A percentile compares a stretch with the other conserved stretches of the same genome.
These are phyloP conservation scores for Madurella mycetomatis DNA, from an alignment of 2,329 filamentous ascomycete genomes.

Conservation along the genomic window DNA sequence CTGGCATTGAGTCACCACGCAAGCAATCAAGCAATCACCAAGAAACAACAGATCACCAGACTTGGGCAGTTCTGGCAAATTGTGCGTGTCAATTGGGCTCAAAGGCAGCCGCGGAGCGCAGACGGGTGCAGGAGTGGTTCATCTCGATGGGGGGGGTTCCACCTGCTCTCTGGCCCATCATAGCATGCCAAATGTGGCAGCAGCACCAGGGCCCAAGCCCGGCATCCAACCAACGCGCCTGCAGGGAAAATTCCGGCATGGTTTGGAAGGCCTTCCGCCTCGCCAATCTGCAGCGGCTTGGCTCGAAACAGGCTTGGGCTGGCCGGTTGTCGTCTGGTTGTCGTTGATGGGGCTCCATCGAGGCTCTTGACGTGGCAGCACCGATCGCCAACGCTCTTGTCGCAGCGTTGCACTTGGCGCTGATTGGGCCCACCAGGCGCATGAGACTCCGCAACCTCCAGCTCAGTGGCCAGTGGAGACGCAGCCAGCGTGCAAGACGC, in stretches of 20 bases:
- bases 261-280: conserved; percentile 5
- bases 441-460: conserved; percentile 9
- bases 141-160: conserved; percentile 1
- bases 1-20: conserved; percentile 21
- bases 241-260: not conserved
- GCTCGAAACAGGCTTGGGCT: conserved; percentile 17
- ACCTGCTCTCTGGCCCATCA: conserved; percentile 14
- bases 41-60: conserved; percentile 6
- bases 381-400: conserved; percentile 19
- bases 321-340: conserved; percentile 2
- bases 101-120: not conserved
- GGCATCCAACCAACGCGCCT: not conserved
- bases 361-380: conserved; percentile 26
- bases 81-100: conserved; percentile 24
- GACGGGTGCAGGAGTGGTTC: not conserved
- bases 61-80: conserved; percentile 15
- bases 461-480: conserved; percentile 4
- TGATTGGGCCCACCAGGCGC: conserved; percentile 18
- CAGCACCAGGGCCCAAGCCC: conserved; percentile 14
- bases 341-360: conserved; percentile 15
- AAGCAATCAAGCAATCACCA: conserved; percentile 10
- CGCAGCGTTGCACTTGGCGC: conserved; percentile 11
- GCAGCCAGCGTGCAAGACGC: conserved; percentile 2
- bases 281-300: conserved; percentile 15
- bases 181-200: conserved; percentile 18